These are phyloP conservation scores for Ogataea methylovora DNA, from an alignment of 805 yeast genomes.

Conservation along the genomic window DNA sequence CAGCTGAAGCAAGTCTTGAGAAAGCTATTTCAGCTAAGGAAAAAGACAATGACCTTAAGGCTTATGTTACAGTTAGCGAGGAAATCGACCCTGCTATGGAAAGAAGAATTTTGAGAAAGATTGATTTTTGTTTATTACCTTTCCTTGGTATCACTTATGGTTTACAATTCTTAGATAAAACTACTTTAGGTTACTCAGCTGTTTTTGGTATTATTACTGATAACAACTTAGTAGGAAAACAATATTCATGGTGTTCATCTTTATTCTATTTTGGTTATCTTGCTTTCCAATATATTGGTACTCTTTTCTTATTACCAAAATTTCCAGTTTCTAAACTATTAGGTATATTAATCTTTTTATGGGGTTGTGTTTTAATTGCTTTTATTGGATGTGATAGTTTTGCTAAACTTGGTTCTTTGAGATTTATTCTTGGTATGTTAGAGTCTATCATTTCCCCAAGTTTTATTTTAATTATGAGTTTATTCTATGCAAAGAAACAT, in stretches of 20 bases:
- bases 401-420: conserved; percentile 34
- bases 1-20: no score
- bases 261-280: conserved; percentile 47
- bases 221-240: conserved; percentile 35
- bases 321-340: conserved; percentile 47
- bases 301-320: conserved; percentile 39
- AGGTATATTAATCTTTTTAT: conserved; percentile 38
- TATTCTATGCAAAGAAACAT: conserved; percentile 18
- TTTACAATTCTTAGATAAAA: conserved; percentile 51
- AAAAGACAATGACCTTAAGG: no score
- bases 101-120: conserved; percentile 23
- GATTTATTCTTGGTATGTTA: conserved; percentile 35
- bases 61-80: no score
- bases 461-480: conserved; percentile 23
- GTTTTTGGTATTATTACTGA: conserved; percentile 46
- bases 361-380: conserved; percentile 53
- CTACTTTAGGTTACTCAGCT: conserved; percentile 43
- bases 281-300: conserved; percentile 41
- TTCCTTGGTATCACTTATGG: conserved; percentile 41
- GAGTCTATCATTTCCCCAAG: conserved; percentile 33
- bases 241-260: conserved; percentile 24
- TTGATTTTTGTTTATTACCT: conserved; percentile 41
- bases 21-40: no score
- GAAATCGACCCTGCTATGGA: conserved; percentile 7
- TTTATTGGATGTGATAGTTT: conserved; percentile 34